These are phyloP conservation scores for Porodaedalea pini DNA, from an alignment of 1,284 basidiomycete species.

Conservation along the genomic window DNA sequence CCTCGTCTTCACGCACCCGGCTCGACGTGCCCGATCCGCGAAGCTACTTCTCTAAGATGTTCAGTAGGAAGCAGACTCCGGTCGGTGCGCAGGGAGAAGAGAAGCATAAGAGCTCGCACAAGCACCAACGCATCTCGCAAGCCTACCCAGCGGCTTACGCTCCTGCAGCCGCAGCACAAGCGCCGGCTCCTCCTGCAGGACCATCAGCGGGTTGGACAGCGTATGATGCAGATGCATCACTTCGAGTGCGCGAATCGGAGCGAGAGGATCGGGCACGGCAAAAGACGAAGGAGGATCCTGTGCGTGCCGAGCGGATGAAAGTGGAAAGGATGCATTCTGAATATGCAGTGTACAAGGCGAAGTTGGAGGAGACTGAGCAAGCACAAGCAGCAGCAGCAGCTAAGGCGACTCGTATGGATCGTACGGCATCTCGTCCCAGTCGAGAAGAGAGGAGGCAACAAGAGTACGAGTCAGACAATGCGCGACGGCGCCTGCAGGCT, in stretches of 20 bases:
- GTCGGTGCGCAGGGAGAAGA: constrained; percentile 8
- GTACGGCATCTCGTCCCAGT: neutral
- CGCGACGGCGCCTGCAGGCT: constrained; percentile 1
- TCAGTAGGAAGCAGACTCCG: constrained; percentile 9
- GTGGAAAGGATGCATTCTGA: constrained; percentile 11
- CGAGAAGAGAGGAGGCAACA: constrained; percentile 9
- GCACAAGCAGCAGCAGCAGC: constrained; percentile 2
- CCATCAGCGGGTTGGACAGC: constrained; percentile 2
- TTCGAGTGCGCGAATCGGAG: constrained; percentile 5
- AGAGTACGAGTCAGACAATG: constrained; percentile 14
- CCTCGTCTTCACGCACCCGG: constrained; percentile 16
- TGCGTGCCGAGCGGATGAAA: constrained; percentile 4
- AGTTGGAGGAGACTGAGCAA: constrained; percentile 10
- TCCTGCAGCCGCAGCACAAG: constrained; percentile 1
- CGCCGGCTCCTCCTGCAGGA: neutral
- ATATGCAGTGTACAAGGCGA: constrained; percentile 7
- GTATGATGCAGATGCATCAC: constrained; percentile 8
- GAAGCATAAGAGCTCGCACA: constrained; percentile 12
- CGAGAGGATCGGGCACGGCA: constrained; percentile 15
- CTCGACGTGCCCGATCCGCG: constrained; percentile 10
- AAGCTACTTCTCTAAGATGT: constrained; percentile 21
- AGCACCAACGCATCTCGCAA: constrained; percentile 9
- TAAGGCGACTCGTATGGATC: neutral
- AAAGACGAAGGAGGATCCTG: constrained; percentile 12
- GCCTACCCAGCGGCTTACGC: neutral